Evolutionary conservation across 2,329 filamentous ascomycete genomes (phyloP), one percentile per base, ranked within the genome.

Genomic region (Cladosporium sp.): DNA sequence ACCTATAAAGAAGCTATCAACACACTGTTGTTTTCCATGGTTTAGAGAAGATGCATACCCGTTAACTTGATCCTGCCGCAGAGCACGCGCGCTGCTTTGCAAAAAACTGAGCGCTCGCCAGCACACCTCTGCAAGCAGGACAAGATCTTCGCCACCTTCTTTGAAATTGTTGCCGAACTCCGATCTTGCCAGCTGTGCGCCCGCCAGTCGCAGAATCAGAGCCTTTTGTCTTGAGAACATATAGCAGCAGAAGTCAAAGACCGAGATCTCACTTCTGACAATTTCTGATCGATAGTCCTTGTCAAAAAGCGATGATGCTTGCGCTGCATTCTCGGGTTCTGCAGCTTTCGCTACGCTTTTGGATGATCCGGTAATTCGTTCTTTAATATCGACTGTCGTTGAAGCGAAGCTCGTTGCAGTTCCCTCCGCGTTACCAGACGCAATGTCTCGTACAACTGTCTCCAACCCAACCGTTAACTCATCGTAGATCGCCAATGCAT

Each of bases 241-340:
- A 72, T 99, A 99, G 66, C 89, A 90, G 51, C 90, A 83, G 72
- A 99, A 97, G 73, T 99, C 94, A 70, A 97, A 97, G 2, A 96
- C 81, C 0, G 94, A 99, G 37, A 99, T 95, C 64, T 96, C 90
- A 76, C 95, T 99, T 14, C 90, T 88, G 39, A 99, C 79, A 51
- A 99, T 99, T 67, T 96, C 85, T 59, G 95, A 91, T 54, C 93
- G 85, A 70, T 97, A 99, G 1, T 89, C 83, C 72, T 96, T 96
- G 66, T 78, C 81, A 63, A 69, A 65, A 5, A 71, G 59, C 7
- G 42, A 38, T 34, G 30, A 34, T 5, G 4, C 30, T 34, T 12
- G 7, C 9, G 42, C 61, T 60, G 28, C 62, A 22, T 58, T 57
- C 61, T 51, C 38, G 42, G 45, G 22, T 65, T 61, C 6, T 58